Base-by-base conservation (phyloP, 805 yeast species). In the Komagataella pastoris region DNA sequence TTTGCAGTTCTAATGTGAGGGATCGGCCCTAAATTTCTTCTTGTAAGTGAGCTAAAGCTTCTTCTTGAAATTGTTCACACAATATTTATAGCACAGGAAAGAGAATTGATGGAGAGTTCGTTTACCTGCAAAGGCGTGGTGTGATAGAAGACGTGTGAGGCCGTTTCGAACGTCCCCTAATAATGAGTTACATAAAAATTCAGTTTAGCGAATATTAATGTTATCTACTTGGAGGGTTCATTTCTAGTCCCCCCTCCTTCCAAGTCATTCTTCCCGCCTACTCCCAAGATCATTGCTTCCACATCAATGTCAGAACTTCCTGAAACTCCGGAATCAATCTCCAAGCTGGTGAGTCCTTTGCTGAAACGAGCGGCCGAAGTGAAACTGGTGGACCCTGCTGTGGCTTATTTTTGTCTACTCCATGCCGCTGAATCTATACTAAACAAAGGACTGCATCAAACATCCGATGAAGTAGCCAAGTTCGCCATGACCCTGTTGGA, bases 391-490 rank as follows among this genome's bases (percentile, higher is more conserved):
- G 83, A 86, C 55, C 89, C 95, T 0, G 67, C 83, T 8, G 75
- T 88, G 24, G 71, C 91, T 4, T 88, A 87, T 65, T 85, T 77
- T 64, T 85, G 93, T 65, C 74, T 71, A 55, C 62, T 84, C 49
- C 83, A 84, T 60, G 86, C 89, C 0, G 82, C 86, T 2, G 91
- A 90, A 63, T 71, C 78, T 58, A 81, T 91, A 3, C 67, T 91
- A 18, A 72, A 72, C 44, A 65, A 75, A 47, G 76, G 79, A 52
- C 67, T 82, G 18, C 96, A 89, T 59, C 67, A 76, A 19, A 58
- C 68, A 1, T 76, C 77, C 54, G 67, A 71, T 6, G 83, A 75
- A 12, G 76, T 77, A 24, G 88, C 87, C 12, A 59, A 58, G 1
- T 79, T 77, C 57, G 87, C 91, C 0, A 67, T 83, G 48, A 60